These are phyloP conservation scores for Cordyceps pruinosa DNA, from an alignment of 2,329 filamentous ascomycete genomes.

Conservation along the genomic window DNA sequence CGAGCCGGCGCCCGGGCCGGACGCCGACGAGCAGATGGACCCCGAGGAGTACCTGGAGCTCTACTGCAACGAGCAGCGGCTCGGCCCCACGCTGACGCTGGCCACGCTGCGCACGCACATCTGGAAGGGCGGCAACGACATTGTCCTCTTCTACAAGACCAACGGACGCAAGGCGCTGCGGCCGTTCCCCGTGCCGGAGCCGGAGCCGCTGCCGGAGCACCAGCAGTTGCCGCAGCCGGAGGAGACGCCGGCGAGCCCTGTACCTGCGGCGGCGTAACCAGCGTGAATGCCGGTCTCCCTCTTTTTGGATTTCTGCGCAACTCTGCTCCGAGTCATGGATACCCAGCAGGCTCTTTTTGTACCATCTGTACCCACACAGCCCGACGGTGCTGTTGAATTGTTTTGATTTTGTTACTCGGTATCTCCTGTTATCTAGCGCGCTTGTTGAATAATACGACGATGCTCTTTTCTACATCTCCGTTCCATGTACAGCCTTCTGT, in stretches of 20 bases:
- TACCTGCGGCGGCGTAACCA: background rate
- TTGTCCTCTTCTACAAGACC: constrained; percentile 81
- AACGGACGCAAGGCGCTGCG: constrained; percentile 72
- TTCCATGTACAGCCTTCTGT: background rate
- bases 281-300: background rate
- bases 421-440: constrained; percentile 2
- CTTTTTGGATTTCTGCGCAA: background rate
- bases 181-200: constrained; percentile 23
- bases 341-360: constrained; percentile 5
- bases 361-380: background rate
- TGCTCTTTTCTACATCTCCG: background rate
- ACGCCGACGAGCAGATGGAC: constrained; percentile 44
- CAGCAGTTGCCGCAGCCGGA: background rate
- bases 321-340: constrained; percentile 1
- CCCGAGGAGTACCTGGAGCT: constrained; percentile 93
- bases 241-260: background rate
- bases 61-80: constrained; percentile 77
- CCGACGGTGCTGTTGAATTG: constrained; percentile 2
- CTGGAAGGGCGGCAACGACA: constrained; percentile 93
- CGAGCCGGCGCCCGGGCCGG: constrained; percentile 58
- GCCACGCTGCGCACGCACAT: constrained; percentile 85
- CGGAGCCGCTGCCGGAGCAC: constrained; percentile 1
- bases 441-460: background rate
- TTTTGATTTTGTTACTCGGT: background rate
- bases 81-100: constrained; percentile 83